Conservation (phyloP, 164 flowering plant genomes). For the Vitis rotundifolia region DNA sequence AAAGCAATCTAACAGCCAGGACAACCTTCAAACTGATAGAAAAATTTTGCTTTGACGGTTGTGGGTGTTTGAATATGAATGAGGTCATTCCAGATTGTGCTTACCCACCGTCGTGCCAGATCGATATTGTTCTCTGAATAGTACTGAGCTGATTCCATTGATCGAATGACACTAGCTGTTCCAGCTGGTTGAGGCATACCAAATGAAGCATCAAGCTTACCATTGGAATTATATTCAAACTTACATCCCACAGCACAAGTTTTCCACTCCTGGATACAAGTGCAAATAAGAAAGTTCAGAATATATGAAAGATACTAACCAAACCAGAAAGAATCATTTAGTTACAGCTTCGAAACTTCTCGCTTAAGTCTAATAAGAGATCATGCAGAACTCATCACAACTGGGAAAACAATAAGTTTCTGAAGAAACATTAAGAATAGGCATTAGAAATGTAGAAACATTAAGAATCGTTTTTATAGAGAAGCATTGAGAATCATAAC, state of each 20-base stretch:
- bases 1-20: too few relatives aligned
- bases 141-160: slow-evolving; percentile 93
- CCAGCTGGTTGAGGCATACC: slow-evolving; percentile 41
- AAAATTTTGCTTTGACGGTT: neutral
- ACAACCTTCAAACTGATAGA: neutral
- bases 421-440: neutral
- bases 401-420: neutral
- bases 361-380: neutral
- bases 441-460: neutral
- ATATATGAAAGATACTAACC: neutral
- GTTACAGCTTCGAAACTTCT: neutral
- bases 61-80: neutral
- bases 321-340: neutral
- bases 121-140: slow-evolving; percentile 72
- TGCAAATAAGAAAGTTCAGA: neutral
- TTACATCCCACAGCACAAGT: slow-evolving; percentile 84
- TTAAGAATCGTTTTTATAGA: neutral
- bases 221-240: slow-evolving; percentile 40
- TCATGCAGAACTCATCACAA: neutral
- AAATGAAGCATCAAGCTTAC: slow-evolving; percentile 78
- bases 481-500: neutral
- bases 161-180: slow-evolving; percentile 57
- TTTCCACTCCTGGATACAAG: slow-evolving; percentile 56
- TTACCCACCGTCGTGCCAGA: slow-evolving; percentile 99
- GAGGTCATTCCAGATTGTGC: slow-evolving; percentile 43